Evolutionary conservation across 2,329 filamentous ascomycete species (phyloP).

Genomic region (Pseudovirgaria hyperparasitica): DNA sequence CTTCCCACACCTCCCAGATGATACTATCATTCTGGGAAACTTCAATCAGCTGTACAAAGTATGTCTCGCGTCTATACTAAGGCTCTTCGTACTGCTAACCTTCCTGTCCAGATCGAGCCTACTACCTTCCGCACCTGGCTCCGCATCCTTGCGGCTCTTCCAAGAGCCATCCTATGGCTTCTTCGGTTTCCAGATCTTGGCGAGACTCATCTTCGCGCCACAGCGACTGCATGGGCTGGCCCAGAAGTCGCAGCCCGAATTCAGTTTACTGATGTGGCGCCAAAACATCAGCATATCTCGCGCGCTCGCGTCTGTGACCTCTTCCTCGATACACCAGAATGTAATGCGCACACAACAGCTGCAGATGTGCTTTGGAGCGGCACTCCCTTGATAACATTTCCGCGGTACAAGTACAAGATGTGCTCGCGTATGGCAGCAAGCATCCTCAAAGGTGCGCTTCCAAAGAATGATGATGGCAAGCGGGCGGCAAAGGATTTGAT

Average conservation of each 20-base stretch:
- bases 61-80: conserved; percentile 14
- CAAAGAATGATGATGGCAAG: conserved; percentile 53
- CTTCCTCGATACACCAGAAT: conserved; percentile 94
- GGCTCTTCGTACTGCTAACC: conserved; percentile 9
- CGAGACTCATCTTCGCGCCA: conserved; percentile 70
- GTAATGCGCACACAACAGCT: conserved; percentile 94
- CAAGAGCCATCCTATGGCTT: conserved; percentile 86
- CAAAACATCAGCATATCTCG: conserved; percentile 87
- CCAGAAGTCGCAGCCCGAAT: conserved; percentile 74
- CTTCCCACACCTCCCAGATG: conserved; percentile 70
- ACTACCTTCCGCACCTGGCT: conserved; percentile 94
- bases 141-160: conserved; percentile 71
- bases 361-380: conserved; percentile 95
- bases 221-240: conserved; percentile 73
- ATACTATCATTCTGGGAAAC: conserved; percentile 85
- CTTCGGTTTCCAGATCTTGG: conserved; percentile 93
- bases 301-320: conserved; percentile 85
- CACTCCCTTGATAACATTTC: conserved; percentile 79
- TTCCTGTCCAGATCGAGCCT: conserved; percentile 67
- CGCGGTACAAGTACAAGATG: conserved; percentile 96
- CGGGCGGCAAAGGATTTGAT: conserved; percentile 64
- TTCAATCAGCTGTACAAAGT: conserved; percentile 99
- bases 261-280: conserved; percentile 91
- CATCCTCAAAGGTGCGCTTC: conserved; percentile 80
- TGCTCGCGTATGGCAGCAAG: conserved; percentile 96